A percentile compares a stretch with the other conserved stretches of the same genome.
phyloP scores from a whole-genome alignment of 345 rosid species.

The Limnanthes douglasii region DNA sequence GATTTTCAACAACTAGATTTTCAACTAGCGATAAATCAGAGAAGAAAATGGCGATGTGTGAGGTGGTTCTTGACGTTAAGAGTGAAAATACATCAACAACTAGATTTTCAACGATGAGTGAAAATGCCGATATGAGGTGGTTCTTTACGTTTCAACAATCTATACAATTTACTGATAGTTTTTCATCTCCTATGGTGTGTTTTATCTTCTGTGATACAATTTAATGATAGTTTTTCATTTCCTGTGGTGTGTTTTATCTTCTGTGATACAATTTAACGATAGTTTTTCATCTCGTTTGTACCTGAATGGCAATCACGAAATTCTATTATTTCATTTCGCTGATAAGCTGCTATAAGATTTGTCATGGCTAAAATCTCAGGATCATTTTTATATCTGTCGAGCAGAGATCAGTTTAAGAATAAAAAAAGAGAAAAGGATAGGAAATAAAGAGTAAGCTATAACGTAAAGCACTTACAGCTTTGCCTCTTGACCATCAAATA shows the following conservation, averaged over 20 bases:
- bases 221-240: conserved; percentile 93
- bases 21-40: no score
- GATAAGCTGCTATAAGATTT: conserved; percentile 92
- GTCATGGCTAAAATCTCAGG: conserved; percentile 99
- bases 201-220: no score
- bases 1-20: no score
- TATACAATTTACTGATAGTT: conserved; percentile 98
- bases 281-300: no score
- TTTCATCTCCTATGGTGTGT: conserved; percentile 84
- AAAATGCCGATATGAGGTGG: no score
- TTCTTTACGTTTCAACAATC: no score
- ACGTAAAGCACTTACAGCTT: conserved; percentile 64
- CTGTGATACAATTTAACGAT: no score
- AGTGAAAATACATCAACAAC: no score
- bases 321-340: conserved; percentile 90
- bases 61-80: no score
- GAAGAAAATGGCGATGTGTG: no score
- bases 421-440: background rate
- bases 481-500: conserved; percentile 98
- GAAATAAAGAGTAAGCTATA: conserved; percentile 1
- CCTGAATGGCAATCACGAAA: no score
- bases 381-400: conserved; percentile 81
- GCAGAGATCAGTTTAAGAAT: conserved; percentile 3
- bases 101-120: no score
- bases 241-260: conserved; percentile 94